Evolutionary conservation across 108 stramenopile genomes (phyloP).

Genomic region (Stephanodiscus triporus): DNA sequence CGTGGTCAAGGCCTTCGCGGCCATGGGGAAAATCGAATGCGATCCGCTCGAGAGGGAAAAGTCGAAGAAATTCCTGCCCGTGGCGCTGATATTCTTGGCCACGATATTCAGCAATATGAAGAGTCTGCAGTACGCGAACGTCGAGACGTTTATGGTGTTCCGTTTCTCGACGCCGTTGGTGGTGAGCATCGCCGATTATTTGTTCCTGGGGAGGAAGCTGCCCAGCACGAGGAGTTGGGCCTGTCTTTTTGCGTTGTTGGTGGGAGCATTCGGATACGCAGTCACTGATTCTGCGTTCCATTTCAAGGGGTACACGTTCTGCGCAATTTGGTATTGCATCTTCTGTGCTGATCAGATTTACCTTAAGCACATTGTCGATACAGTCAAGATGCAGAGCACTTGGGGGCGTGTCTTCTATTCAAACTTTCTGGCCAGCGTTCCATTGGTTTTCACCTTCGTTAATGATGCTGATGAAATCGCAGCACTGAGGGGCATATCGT

Average conservation of each 20-base stretch:
- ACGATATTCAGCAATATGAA: constrained; percentile 59
- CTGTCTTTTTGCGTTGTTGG: constrained; percentile 44
- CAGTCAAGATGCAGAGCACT: constrained; percentile 69
- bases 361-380: constrained; percentile 69
- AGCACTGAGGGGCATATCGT: constrained; percentile 39
- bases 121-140: constrained; percentile 59
- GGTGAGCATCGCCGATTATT: constrained; percentile 55
- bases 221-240: constrained; percentile 50
- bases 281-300: constrained; percentile 60
- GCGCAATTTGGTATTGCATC: constrained; percentile 63
- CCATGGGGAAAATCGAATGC: constrained; percentile 47
- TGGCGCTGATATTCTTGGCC: constrained; percentile 51
- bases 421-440: constrained; percentile 58
- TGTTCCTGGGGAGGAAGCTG: constrained; percentile 59
- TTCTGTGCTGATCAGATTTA: constrained; percentile 73
- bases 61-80: constrained; percentile 43
- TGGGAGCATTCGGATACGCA: constrained; percentile 56
- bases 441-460: constrained; percentile 55
- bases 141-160: constrained; percentile 74
- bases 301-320: constrained; percentile 56
- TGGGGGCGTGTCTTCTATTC: constrained; percentile 78
- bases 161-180: constrained; percentile 63
- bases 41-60: constrained; percentile 47
- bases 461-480: constrained; percentile 44
- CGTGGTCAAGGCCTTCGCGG: constrained; percentile 40